These are phyloP conservation scores for Oryza glaberrima DNA, from an alignment of 176 grass and related monocot species.

Conservation along the genomic window DNA sequence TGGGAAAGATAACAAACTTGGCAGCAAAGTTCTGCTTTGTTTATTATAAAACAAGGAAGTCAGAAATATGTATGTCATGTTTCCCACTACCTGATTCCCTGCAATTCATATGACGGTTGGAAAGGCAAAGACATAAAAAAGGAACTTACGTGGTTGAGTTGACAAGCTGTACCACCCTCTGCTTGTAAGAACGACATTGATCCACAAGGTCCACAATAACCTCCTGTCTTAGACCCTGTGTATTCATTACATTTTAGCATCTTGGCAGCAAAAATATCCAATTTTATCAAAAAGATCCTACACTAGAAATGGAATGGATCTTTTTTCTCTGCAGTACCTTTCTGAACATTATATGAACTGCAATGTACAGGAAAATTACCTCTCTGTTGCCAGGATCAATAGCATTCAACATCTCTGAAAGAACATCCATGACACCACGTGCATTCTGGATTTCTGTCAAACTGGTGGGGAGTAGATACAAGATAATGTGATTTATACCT, in stretches of 20 bases:
- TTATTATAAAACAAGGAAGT: constrained; percentile 8
- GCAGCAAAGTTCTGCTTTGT: constrained; percentile 1
- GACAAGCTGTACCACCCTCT: constrained; percentile 80
- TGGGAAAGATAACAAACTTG: constrained; percentile 7
- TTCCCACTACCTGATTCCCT: background rate
- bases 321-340: constrained; percentile 19
- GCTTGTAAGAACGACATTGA: constrained; percentile 78
- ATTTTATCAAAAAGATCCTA: background rate
- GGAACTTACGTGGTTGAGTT: constrained; percentile 75
- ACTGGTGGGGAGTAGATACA: constrained; percentile 34
- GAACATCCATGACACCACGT: constrained; percentile 82
- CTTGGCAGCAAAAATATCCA: constrained; percentile 23
- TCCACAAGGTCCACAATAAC: constrained; percentile 88
- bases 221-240: constrained; percentile 82
- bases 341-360: constrained; percentile 22
- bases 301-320: background rate
- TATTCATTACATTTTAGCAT: constrained; percentile 31
- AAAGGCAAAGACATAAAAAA: constrained; percentile 19
- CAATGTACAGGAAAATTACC: constrained; percentile 49
- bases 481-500: constrained; percentile 33
- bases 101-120: constrained; percentile 4
- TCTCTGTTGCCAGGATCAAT: constrained; percentile 90
- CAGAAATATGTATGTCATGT: background rate
- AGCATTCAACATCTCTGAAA: constrained; percentile 96
- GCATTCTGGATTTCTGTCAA: constrained; percentile 91